Evolutionary conservation across 2,329 filamentous ascomycete genomes (phyloP).

Genomic region (Colletotrichum sp.): DNA sequence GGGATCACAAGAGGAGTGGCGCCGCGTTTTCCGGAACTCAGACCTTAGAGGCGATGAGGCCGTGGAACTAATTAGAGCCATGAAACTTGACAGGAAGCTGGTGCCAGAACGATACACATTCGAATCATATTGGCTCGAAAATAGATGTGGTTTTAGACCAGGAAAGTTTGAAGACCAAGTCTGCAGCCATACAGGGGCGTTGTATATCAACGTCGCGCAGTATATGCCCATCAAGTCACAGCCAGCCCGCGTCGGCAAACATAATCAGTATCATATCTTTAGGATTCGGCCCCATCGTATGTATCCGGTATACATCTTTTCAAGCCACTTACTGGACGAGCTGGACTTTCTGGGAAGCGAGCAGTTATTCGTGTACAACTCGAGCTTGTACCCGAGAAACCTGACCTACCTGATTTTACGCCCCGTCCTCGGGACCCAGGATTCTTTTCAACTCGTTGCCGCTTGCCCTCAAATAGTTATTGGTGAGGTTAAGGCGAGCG

Average conservation of each 20-base stretch:
- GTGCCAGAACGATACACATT: too few species aligned
- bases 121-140: neutral
- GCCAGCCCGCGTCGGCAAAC: neutral
- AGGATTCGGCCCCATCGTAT: neutral
- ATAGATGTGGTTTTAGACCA: neutral
- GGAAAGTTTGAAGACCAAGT: neutral
- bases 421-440: fast-evolving
- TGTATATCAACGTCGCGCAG: neutral
- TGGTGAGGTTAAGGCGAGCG: too few species aligned
- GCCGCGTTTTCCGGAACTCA: fast-evolving
- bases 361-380: neutral
- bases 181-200: neutral
- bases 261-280: neutral
- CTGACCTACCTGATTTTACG: neutral
- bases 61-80: too few species aligned
- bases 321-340: neutral
- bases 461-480: too few species aligned
- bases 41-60: too few species aligned
- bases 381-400: fast-evolving
- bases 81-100: too few species aligned
- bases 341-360: neutral
- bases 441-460: neutral
- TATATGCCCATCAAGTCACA: neutral
- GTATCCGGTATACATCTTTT: neutral
- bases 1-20: neutral